Conservation (phyloP, 23 red algal species). For the Agarophyton chilense region DNA sequence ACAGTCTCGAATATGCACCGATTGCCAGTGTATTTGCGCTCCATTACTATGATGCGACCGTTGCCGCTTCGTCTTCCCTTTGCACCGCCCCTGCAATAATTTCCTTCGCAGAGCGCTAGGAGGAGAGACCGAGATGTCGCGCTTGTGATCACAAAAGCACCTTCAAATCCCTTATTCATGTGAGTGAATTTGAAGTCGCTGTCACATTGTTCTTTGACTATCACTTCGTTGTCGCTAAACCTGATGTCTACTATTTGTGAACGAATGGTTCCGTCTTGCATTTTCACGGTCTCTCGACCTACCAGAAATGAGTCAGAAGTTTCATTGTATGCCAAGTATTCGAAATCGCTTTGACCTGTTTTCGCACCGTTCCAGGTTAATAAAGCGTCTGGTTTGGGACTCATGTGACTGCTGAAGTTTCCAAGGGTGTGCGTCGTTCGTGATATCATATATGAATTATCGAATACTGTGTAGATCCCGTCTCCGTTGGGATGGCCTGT, state of each 20-base stretch:
- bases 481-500: conserved; percentile 6
- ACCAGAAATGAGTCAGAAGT: conserved; percentile 20
- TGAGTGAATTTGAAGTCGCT: conserved; percentile 41
- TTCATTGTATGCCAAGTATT: conserved; percentile 57
- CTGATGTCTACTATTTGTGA: conserved; percentile 47
- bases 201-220: conserved; percentile 27
- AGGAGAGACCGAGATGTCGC: conserved; percentile 17
- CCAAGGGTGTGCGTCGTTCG: not conserved
- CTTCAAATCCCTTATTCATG: conserved; percentile 72
- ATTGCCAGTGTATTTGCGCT: not conserved
- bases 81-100: conserved; percentile 46
- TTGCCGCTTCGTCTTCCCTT: conserved; percentile 38
- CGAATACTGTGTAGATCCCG: conserved; percentile 25
- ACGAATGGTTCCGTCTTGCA: conserved; percentile 53
- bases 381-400: not conserved
- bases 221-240: conserved; percentile 1
- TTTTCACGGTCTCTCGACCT: conserved; percentile 18
- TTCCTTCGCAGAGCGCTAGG: conserved; percentile 61
- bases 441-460: conserved; percentile 32
- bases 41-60: conserved; percentile 56
- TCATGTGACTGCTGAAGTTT: not conserved
- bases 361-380: not conserved
- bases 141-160: conserved; percentile 35
- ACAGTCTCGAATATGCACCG: conserved; percentile 34
- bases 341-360: conserved; percentile 10